A percentile compares a stretch with the other conserved stretches of the same genome.
phyloP scores from a whole-genome alignment of 768 basidiomycete genomes.

The Phylloporus sp. region DNA sequence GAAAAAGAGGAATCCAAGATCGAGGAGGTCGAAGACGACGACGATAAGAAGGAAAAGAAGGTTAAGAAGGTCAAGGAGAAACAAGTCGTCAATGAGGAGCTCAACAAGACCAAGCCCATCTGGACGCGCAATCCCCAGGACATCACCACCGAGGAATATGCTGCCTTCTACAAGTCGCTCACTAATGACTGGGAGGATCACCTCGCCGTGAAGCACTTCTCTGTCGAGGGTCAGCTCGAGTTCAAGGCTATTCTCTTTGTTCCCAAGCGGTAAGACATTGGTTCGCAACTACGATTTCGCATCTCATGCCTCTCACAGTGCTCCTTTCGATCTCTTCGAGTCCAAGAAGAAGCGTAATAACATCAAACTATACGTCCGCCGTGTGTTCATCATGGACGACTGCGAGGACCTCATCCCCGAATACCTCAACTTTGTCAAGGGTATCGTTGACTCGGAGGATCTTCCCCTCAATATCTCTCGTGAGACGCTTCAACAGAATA shows the following conservation, averaged over 20 bases:
- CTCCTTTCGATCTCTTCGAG: slow-evolving; percentile 99
- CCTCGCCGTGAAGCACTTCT: slow-evolving; percentile 99
- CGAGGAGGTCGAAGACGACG: slow-evolving; percentile 81
- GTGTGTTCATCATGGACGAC: slow-evolving; percentile 99
- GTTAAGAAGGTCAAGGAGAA: slow-evolving; percentile 92
- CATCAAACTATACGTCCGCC: slow-evolving; percentile 99
- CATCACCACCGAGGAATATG: slow-evolving; percentile 91
- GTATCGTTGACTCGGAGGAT: slow-evolving; percentile 99
- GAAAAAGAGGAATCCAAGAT: slow-evolving; percentile 76
- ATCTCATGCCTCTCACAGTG: slow-evolving; percentile 43
- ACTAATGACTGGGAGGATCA: slow-evolving; percentile 99
- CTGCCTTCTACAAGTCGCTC: slow-evolving; percentile 97
- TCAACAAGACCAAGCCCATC: slow-evolving; percentile 99
- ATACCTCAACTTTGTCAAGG: slow-evolving; percentile 99
- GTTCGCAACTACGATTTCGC: background rate
- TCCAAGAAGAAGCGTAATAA: slow-evolving; percentile 99
- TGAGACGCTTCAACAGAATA: slow-evolving; percentile 99
- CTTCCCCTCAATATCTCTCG: slow-evolving; percentile 99
- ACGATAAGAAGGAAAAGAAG: slow-evolving; percentile 87
- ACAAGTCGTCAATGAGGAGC: slow-evolving; percentile 88
- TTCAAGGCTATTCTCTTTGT: slow-evolving; percentile 99
- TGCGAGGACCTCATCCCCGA: slow-evolving; percentile 99
- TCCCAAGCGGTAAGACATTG: slow-evolving; percentile 76
- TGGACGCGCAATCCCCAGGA: slow-evolving; percentile 99
- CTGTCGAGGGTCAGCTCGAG: slow-evolving; percentile 99